phyloP scores from a whole-genome alignment of 164 flowering plant species.

The Buxus sempervirens region DNA sequence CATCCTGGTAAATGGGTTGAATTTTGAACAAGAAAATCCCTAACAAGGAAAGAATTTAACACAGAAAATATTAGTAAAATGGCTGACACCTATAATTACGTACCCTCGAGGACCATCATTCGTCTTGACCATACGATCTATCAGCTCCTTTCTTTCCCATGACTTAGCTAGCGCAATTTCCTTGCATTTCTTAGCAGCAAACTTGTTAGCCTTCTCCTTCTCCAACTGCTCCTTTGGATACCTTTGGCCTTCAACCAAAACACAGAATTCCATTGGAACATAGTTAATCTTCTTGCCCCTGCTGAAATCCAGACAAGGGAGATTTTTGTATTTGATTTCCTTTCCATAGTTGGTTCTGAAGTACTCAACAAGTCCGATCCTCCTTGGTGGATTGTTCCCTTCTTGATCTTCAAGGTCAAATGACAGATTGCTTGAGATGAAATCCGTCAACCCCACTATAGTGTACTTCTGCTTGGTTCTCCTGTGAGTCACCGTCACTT shows the following conservation, averaged over 20 bases:
- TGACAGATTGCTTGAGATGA: too few species aligned
- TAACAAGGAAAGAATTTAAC: background rate
- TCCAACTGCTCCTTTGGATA: conserved; percentile 52
- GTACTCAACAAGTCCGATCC: too few species aligned
- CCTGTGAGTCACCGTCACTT: too few species aligned
- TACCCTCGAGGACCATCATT: conserved; percentile 61
- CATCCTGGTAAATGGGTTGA: conserved; percentile 54
- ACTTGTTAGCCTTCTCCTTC: background rate
- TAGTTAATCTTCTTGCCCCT: too few species aligned
- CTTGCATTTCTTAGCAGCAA: conserved; percentile 22
- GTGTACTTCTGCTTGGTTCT: too few species aligned
- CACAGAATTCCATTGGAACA: too few species aligned
- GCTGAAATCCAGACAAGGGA: too few species aligned
- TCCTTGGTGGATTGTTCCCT: conserved; percentile 20
- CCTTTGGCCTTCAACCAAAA: conserved; percentile 62
- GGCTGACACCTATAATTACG: too few species aligned
- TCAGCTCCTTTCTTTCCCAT: conserved; percentile 29
- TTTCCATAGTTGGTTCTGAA: conserved; percentile 40
- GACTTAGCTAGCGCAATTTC: conserved; percentile 42
- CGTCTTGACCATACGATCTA: conserved; percentile 38
- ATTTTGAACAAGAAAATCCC: too few species aligned
- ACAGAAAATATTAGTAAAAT: too few species aligned
- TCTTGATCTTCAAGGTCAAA: conserved; percentile 36
- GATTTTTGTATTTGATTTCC: too few species aligned
- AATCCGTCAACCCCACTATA: too few species aligned